Base-by-base conservation (phyloP, 805 yeast species). In the Dipodascus albidus region DNA sequence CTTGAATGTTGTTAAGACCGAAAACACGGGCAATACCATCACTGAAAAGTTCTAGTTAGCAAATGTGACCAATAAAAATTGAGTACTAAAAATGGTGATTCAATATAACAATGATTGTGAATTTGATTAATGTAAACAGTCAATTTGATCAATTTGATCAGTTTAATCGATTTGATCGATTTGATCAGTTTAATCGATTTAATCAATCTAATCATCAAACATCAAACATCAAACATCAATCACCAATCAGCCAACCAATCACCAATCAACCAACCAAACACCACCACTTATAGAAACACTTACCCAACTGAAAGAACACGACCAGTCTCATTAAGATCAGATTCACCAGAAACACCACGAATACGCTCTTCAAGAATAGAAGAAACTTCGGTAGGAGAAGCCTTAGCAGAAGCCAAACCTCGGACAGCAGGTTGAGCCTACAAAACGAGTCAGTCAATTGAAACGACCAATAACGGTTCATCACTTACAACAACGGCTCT, bases 1-100 rank as follows among this genome's bases (percentile, higher is more conserved):
- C 99, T 82, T 91, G 98, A 77, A 89, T 84, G 83, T 93, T 93
- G 93, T 90, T 93, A 70, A 93, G 81, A 79, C 99, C 99, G 79
- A 87, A 93, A 71, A 93, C 96, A 83, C 98, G 95, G 74, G 99
- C 99, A 73, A 93, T 93, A 93, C 99, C 99, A 78, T 93, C 99
- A 86, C 99, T 82, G 69, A 15, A n/a, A n/a, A n/a, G n/a, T n/a
- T n/a, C n/a, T n/a, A 48, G n/a, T n/a, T 44, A 44, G n/a, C 14
- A 44, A 14, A 19, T 44, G n/a, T n/a, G 51, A 14, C 38, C 42
- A 24, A 57, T 48, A 35, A 52, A 38, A 57, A 33, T 48, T 49
- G 24, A 22, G 47, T 19, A 17, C 31, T 2, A 2, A 49, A 20
- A 50, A 50, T 49, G 20, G 19, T 8, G 23, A 27, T n/a, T n/a